A percentile compares a stretch with the other conserved stretches of the same genome.
phyloP scores from a whole-genome alignment of 768 basidiomycete species.

The Boletus sp. region DNA sequence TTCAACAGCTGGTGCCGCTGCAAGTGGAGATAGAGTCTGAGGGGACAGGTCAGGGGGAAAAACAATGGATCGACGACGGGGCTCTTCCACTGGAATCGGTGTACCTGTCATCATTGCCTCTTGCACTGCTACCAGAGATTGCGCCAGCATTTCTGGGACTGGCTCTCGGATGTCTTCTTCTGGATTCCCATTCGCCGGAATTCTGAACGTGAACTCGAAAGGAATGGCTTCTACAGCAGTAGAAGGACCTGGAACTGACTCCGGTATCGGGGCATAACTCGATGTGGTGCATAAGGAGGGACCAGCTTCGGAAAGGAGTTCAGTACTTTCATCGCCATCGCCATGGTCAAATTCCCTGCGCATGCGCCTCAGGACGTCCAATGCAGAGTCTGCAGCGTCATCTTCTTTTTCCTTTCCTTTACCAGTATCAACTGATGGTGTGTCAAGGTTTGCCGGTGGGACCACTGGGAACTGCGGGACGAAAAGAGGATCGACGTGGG shows the following conservation, averaged over 20 bases:
- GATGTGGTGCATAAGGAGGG: constrained; percentile 6
- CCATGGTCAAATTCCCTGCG: constrained; percentile 17
- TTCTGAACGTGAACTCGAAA: constrained; percentile 28
- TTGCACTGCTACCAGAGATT: constrained; percentile 26
- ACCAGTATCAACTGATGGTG: neutral
- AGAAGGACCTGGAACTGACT: constrained; percentile 6
- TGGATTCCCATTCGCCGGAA: neutral
- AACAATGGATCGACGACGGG: constrained; percentile 27
- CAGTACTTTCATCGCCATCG: constrained; percentile 4
- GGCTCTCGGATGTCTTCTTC: constrained; percentile 27
- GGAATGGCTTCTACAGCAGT: constrained; percentile 9
- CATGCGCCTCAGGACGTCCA: constrained; percentile 18
- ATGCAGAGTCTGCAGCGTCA: neutral
- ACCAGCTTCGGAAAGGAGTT: constrained; percentile 1
- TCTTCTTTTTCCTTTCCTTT: constrained; percentile 31
- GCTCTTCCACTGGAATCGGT: constrained; percentile 23
- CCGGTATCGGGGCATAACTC: neutral
- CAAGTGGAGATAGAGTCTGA: constrained; percentile 8
- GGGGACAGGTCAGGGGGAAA: constrained; percentile 20
- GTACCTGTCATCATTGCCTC: constrained; percentile 23
- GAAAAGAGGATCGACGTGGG: constrained; percentile 8
- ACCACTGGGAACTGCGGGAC: constrained; percentile 6
- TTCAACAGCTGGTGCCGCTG: constrained; percentile 10
- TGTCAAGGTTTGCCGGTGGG: neutral
- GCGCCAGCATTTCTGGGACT: constrained; percentile 25